Evolutionary conservation across 169 alveolate genomes (phyloP), one percentile per base, ranked within the genome.

Genomic region (Eimeria maxima): DNA sequence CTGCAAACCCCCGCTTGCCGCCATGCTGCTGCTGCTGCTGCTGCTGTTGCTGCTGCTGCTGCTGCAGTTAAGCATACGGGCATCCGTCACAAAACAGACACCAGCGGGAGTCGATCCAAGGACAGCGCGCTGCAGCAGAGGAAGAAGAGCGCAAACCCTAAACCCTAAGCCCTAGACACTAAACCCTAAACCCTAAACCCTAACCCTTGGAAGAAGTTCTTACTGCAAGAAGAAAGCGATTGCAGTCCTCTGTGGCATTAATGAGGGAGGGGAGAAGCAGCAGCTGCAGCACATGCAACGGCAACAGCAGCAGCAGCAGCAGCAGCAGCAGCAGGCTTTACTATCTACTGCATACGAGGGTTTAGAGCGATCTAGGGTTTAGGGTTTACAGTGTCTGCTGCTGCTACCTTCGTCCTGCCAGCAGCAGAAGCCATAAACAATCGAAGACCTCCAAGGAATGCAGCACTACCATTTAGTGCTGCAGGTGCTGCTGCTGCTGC

Each of bases 181-280:
- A 78, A 78, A 47, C 88, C 88, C 88, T 78, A 78, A 78, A 78
- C 88, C 63, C 88, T 78, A 78, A 78, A 78, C 88, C 88, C 88
- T 78, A 76, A 45, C 50, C 16, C 44, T 71, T 0, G 16, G 22
- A 20, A 2, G 65, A 13, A 3, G 3, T 6, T 5, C 91, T 16
- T 53, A 83, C 91, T 47, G 91, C 91, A 53, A 83, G 27, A 4
- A 83, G 91, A 83, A 55, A 14, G 4, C 45, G 73, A 2, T 24
- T 50, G 50, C 27, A n/a, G 27, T 44, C 76, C 27, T 55, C 47
- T 8, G 91, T 38, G 53, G 38, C 47, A 27, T 83, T 53, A 5
- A 27, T 13, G 57, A 83, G 91, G 7, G 91, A n/a, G 6, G 91
- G 91, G n/a, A 83, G 91, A 53, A 83, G 91, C 74, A 83, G 76